Percentiles rank a stretch among this genome's conserved stretches.
Evolutionary conservation across 1,284 basidiomycete genomes (phyloP).

Genomic region (Singerocomus rubriflavus): DNA sequence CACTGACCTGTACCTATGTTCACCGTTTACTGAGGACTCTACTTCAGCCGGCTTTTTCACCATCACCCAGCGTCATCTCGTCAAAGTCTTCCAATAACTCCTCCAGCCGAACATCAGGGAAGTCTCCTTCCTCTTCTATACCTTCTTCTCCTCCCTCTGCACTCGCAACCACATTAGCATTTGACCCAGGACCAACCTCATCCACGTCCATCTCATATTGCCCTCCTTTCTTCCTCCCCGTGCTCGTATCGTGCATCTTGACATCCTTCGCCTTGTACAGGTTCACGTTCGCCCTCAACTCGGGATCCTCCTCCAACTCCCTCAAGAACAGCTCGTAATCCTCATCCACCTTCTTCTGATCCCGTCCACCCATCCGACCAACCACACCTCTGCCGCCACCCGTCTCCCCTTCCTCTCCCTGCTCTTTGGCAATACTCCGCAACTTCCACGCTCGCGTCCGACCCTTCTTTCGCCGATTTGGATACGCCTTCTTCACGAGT

Average conservation of each 20-base stretch:
- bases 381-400: conserved; percentile 78
- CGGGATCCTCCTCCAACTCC: conserved; percentile 95
- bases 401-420: conserved; percentile 78
- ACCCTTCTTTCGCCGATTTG: conserved; percentile 90
- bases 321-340: conserved; percentile 97
- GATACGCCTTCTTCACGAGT: conserved; percentile 95
- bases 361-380: conserved; percentile 86
- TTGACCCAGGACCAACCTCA: conserved; percentile 38
- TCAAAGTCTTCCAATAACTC: conserved; percentile 94
- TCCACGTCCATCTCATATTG: conserved; percentile 77
- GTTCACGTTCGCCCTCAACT: conserved; percentile 87
- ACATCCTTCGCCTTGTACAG: conserved; percentile 73
- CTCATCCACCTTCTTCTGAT: conserved; percentile 91
- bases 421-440: conserved; percentile 92
- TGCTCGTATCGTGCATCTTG: conserved; percentile 43
- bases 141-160: conserved; percentile 37
- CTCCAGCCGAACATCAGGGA: conserved; percentile 85
- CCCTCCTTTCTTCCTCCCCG: conserved; percentile 38
- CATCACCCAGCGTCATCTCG: conserved; percentile 64
- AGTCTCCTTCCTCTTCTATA: conserved; percentile 83
- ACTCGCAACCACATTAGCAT: conserved; percentile 23
- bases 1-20: too few species aligned
- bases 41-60: conserved; percentile 15
- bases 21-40: neutral
- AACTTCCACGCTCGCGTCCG: conserved; percentile 86